Evolutionary conservation across 2,329 filamentous ascomycete genomes (phyloP).

Genomic region (Didymosphaeria variabile): DNA sequence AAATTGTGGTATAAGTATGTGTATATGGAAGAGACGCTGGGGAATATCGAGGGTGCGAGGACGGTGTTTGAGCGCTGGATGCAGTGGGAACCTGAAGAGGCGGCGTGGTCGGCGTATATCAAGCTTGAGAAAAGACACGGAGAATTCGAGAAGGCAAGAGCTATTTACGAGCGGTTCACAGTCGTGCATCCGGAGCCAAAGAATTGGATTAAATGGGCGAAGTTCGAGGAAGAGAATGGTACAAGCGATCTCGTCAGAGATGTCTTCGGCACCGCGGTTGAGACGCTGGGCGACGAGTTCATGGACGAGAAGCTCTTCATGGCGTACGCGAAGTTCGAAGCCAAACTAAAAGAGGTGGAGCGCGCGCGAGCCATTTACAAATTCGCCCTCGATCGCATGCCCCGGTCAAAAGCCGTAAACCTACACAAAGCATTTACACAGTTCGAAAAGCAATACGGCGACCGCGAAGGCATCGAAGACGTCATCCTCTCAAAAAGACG

Average conservation of each 20-base stretch:
- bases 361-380: slow-evolving; percentile 95
- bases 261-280: slow-evolving; percentile 87
- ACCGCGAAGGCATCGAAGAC: slow-evolving; percentile 91
- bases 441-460: slow-evolving; percentile 98
- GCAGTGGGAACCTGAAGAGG: slow-evolving; percentile 96
- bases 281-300: slow-evolving; percentile 90
- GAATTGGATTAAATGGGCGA: slow-evolving; percentile 99
- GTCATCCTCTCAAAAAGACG: slow-evolving; percentile 94
- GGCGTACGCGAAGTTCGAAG: slow-evolving; percentile 92
- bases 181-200: slow-evolving; percentile 91
- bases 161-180: slow-evolving; percentile 90
- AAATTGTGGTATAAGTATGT: slow-evolving; percentile 99
- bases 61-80: slow-evolving; percentile 99
- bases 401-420: slow-evolving; percentile 82
- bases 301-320: slow-evolving; percentile 97
- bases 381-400: slow-evolving; percentile 90
- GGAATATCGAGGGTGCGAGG: slow-evolving; percentile 88
- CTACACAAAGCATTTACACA: slow-evolving; percentile 95
- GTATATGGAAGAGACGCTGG: slow-evolving; percentile 97
- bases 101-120: slow-evolving; percentile 95
- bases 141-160: slow-evolving; percentile 88
- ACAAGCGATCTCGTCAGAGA: slow-evolving; percentile 91
- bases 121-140: slow-evolving; percentile 95
- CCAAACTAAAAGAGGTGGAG: slow-evolving; percentile 94
- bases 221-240: slow-evolving; percentile 95